Base-by-base conservation (phyloP, 129 eudicot species). In the Ambrosia trifida region DNA sequence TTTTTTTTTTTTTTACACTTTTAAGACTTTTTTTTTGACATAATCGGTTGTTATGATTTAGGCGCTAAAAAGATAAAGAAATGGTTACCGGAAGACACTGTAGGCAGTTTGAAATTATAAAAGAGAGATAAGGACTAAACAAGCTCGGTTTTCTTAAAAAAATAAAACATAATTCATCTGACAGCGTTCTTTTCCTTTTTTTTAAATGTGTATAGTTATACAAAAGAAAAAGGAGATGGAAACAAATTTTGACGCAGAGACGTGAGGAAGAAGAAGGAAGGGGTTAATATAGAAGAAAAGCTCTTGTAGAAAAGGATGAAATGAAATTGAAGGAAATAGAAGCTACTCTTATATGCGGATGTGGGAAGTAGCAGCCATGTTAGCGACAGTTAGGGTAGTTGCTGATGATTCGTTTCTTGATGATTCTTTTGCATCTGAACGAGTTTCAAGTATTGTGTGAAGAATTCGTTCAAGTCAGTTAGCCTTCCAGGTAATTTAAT, bases 31-130 rank as follows among this genome's bases (percentile, higher is more conserved):
- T 94, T 94, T 80, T 96, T 94, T 72, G 99, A 94, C 50, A 94
- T 96, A 82, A 94, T 94, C 31, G 99, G 99, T 12, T 86, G 87
- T 68, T 84, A 97, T 31, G 99, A 94, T 79, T 63, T 94, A 49
- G 90, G 95, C 85, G 99, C 99, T 41, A 94, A 85, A 77, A 90
- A 94, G 76, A 90, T 94, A 9, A 90, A 94, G 76, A 94, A 87
- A 52, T 94, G 99, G 99, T 82, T 90, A 90, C 99, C 99, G 11
- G 99, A 94, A 81, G 99, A n/a, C n/a, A 94, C 70, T 90, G 99
- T 72, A 80, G 97, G n/a, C n/a, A n/a, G n/a, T n/a, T n/a, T n/a
- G n/a, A n/a, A n/a, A n/a, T n/a, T n/a, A n/a, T n/a, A n/a, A 60
- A 94, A 72, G 99, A 94, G 74, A 94, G 99, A 97, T 90, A 46